Percentiles rank a stretch among this genome's conserved stretches.
These are phyloP conservation scores for Coniosporium apollinis DNA, from an alignment of 495 filamentous ascomycete species.

Conservation along the genomic window DNA sequence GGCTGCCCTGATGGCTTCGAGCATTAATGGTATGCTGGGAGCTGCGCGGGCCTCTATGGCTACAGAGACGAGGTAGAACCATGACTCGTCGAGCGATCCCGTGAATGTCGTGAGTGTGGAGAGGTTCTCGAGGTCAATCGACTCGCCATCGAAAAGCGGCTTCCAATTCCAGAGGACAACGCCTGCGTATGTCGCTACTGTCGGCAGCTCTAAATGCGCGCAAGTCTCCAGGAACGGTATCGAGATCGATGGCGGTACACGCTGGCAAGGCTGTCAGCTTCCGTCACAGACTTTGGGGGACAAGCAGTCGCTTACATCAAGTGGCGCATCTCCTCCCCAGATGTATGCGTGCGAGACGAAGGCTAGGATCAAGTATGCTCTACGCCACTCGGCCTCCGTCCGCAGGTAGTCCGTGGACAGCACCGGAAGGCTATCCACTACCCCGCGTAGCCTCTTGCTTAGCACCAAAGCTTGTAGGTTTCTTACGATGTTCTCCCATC, in stretches of 20 bases:
- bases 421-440: conserved; percentile 63
- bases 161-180: conserved; percentile 94
- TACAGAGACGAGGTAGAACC: conserved; percentile 92
- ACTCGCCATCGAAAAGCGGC: conserved; percentile 65
- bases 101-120: conserved; percentile 78
- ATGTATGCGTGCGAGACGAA: conserved; percentile 90
- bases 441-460: conserved; percentile 58
- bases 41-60: conserved; percentile 89
- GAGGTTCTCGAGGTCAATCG: conserved; percentile 71
- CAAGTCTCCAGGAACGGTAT: conserved; percentile 69
- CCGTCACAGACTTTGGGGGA: neutral
- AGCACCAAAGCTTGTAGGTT: conserved; percentile 81
- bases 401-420: conserved; percentile 65
- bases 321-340: conserved; percentile 77
- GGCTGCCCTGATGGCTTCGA: conserved; percentile 72
- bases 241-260: conserved; percentile 68
- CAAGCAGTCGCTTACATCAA: conserved; percentile 36
- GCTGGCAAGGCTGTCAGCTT: conserved; percentile 29
- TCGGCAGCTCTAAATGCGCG: conserved; percentile 66
- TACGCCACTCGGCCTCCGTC: conserved; percentile 74
- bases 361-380: conserved; percentile 72
- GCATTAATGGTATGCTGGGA: conserved; percentile 75
- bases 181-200: conserved; percentile 87
- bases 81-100: conserved; percentile 90
- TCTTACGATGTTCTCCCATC: conserved; percentile 71